Base-by-base conservation (phyloP, 805 yeast species). In the Schwanniomyces yamadae region DNA sequence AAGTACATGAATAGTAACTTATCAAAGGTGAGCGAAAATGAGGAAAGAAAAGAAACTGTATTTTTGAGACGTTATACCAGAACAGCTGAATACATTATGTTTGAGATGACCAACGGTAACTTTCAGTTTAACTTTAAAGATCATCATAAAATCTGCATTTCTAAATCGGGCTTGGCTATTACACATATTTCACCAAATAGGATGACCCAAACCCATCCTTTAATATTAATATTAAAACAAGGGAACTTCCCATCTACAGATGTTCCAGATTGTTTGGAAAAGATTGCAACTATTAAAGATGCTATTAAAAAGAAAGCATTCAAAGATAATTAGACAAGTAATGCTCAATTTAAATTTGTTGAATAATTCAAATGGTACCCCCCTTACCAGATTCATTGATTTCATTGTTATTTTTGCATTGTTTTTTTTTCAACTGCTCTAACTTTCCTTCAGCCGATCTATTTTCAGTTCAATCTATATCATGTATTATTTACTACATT, bases 41-140 rank as follows among this genome's bases (percentile, higher is more conserved):
- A 73, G 36, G 78, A 76, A 36, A 71, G 80, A 49, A 73, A 74
- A 41, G 86, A 80, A 45, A 79, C 78, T 41, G 82, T 86, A 9
- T 89, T 84, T 57, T 71, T 91, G 46, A 80, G 93, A 66, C 75
- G 95, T 50, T 88, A 85, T 55, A 78, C 87, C 16, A 80, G 98
- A 59, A 80, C 82, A 36, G 75, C 80, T 30, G 82, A 80, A 44
- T 87, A 77, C 57, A 87, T 90, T 37, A 84, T 90, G 95, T 93
- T 93, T 66, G 91, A 88, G 59, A 66, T 93, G 67, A 86, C 95
- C 54, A 87, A 89, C 55, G 96, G 96, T 14, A 82, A 88, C 27
- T 80, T 85, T 61, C 99, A 93, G 61, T 90, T 90, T 67, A 93
- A 93, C 63, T 93, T 93, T 65, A 84, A 84, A 58, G 98, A 93